phyloP scores from a whole-genome alignment of 257 asterid species.

The Marsdenia floribunda region DNA sequence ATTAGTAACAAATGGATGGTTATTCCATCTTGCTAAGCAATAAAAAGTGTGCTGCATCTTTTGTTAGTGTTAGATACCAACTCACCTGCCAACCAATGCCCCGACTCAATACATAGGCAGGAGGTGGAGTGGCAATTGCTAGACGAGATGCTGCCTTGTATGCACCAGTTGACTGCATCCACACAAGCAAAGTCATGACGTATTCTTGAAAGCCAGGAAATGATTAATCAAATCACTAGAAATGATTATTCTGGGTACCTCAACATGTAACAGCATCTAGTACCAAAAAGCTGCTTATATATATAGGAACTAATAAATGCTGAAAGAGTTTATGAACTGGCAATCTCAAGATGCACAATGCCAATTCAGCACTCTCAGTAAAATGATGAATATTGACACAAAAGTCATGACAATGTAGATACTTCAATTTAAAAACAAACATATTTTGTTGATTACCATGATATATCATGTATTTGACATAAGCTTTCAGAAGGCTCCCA shows the following conservation, averaged over 20 bases:
- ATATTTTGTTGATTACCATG: background rate
- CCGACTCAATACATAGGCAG: conserved; percentile 95
- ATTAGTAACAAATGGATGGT: background rate
- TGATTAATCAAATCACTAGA: background rate
- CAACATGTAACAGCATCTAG: background rate
- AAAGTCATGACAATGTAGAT: background rate
- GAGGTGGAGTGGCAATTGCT: conserved; percentile 99
- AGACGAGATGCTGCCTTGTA: conserved; percentile 97
- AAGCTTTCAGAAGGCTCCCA: too few species aligned
- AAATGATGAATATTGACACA: background rate
- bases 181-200: conserved; percentile 16
- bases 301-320: background rate
- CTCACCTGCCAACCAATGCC: conserved; percentile 99
- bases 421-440: background rate
- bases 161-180: conserved; percentile 86
- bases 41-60: background rate
- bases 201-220: background rate
- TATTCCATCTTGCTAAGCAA: background rate
- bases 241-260: background rate
- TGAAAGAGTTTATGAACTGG: background rate
- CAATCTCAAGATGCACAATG: background rate
- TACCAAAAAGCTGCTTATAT: background rate
- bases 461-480: too few species aligned
- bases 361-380: background rate
- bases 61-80: background rate